phyloP scores from a whole-genome alignment of 2,329 filamentous ascomycete genomes.

The Fusarium temperatum region DNA sequence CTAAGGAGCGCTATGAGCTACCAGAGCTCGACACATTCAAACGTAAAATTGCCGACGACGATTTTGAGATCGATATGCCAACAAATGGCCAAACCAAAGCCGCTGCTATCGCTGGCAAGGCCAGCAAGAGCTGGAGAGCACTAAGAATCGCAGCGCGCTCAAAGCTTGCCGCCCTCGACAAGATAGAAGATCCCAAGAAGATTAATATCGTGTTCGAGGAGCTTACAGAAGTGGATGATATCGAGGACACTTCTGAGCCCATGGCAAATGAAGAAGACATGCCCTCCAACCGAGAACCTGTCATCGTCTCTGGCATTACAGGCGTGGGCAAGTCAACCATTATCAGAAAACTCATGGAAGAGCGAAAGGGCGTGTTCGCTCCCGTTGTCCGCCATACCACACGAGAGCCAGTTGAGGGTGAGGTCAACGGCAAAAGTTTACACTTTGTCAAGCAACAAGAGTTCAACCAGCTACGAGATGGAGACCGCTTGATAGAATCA shows the following conservation, averaged over 20 bases:
- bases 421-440: conserved; percentile 61
- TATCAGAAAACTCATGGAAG: conserved; percentile 68
- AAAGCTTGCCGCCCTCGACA: conserved; percentile 82
- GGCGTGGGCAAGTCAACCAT: conserved; percentile 72
- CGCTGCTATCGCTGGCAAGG: conserved; percentile 73
- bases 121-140: conserved; percentile 90
- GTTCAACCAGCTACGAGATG: conserved; percentile 67
- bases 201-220: conserved; percentile 67
- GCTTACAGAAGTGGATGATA: conserved; percentile 50
- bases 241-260: conserved; percentile 47
- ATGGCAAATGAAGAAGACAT: conserved; percentile 47
- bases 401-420: conserved; percentile 58
- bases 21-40: conserved; percentile 77
- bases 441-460: conserved; percentile 65
- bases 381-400: conserved; percentile 65
- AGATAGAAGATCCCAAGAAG: conserved; percentile 84
- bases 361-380: conserved; percentile 72
- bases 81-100: conserved; percentile 67
- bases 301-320: conserved; percentile 74
- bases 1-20: conserved; percentile 69
- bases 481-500: conserved; percentile 68
- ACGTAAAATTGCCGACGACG: conserved; percentile 77
- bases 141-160: conserved; percentile 80
- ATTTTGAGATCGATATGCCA: conserved; percentile 88
- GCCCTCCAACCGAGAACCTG: conserved; percentile 61